phyloP scores from a whole-genome alignment of 257 asterid genomes.

The Capsicum pubescens region DNA sequence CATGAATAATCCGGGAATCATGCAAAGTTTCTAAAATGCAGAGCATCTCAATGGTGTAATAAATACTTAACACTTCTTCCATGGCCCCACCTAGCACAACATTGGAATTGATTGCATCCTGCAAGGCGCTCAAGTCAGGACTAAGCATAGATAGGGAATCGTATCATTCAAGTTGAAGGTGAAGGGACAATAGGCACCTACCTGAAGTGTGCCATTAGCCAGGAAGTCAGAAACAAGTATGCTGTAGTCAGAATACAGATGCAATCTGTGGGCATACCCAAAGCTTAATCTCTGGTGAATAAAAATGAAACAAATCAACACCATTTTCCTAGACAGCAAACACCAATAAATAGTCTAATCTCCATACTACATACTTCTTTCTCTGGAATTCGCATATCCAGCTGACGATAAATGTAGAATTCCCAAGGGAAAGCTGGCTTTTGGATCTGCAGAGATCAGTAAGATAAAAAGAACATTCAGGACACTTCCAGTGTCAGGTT shows the following conservation, averaged over 20 bases:
- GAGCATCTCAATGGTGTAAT: slow-evolving; percentile 96
- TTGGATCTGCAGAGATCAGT: slow-evolving; percentile 64
- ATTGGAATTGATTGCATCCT: slow-evolving; percentile 89
- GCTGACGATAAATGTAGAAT: slow-evolving; percentile 93
- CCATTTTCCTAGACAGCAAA: slow-evolving; percentile 28
- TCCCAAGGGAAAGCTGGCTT: slow-evolving; percentile 99
- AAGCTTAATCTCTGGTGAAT: slow-evolving; percentile 72
- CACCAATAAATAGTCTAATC: slow-evolving; percentile 19
- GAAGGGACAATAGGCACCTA: slow-evolving; percentile 41
- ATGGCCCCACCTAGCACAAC: slow-evolving; percentile 68
- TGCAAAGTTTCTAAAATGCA: slow-evolving; percentile 77
- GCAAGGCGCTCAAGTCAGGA: slow-evolving; percentile 38
- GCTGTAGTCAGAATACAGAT: slow-evolving; percentile 93
- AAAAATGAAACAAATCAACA: slow-evolving; percentile 36
- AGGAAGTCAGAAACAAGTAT: slow-evolving; percentile 78
- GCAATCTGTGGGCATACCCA: slow-evolving; percentile 88
- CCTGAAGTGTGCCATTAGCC: slow-evolving; percentile 96
- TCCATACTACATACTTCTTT: slow-evolving; percentile 56
- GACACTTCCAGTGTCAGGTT: slow-evolving; percentile 24
- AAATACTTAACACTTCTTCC: slow-evolving; percentile 88
- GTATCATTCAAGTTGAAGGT: slow-evolving; percentile 25
- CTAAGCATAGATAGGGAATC: slow-evolving; percentile 28
- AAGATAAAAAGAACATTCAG: slow-evolving; percentile 18
- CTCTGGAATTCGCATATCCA: slow-evolving; percentile 77
- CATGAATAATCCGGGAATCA: slow-evolving; percentile 77